Conservation (phyloP, 73 alveolate species). For the Stentor roeselii region DNA sequence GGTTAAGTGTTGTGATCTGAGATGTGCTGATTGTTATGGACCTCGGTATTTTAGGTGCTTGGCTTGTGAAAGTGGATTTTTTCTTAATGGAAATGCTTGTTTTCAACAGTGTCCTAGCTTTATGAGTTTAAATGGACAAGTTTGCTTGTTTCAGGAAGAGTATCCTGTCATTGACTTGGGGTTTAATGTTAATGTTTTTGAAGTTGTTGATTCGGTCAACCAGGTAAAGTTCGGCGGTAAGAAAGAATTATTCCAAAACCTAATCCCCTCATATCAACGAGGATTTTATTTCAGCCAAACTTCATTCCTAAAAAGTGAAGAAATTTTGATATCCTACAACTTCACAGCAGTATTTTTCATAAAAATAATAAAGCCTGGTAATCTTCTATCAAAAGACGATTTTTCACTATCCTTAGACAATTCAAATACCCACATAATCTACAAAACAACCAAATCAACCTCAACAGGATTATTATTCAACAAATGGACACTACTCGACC, state of each 20-base stretch:
- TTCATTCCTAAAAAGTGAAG: background rate
- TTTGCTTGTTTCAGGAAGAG: background rate
- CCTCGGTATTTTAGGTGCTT: background rate
- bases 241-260: background rate
- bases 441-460: background rate
- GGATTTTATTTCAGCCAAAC: background rate
- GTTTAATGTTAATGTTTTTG: background rate
- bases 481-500: background rate
- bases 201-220: background rate
- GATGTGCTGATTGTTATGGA: conserved; percentile 1
- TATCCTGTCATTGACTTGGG: background rate
- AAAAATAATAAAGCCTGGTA: background rate
- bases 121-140: background rate
- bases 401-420: background rate
- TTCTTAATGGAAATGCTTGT: background rate
- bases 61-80: background rate
- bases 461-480: too few relatives aligned
- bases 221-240: background rate
- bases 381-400: background rate
- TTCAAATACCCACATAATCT: background rate
- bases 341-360: background rate
- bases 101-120: background rate
- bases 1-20: background rate
- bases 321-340: background rate
- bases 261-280: background rate